Percentiles rank a stretch among this genome's conserved stretches.
phyloP scores from a whole-genome alignment of 1,284 basidiomycete species.

The Jaminaea rosea region DNA sequence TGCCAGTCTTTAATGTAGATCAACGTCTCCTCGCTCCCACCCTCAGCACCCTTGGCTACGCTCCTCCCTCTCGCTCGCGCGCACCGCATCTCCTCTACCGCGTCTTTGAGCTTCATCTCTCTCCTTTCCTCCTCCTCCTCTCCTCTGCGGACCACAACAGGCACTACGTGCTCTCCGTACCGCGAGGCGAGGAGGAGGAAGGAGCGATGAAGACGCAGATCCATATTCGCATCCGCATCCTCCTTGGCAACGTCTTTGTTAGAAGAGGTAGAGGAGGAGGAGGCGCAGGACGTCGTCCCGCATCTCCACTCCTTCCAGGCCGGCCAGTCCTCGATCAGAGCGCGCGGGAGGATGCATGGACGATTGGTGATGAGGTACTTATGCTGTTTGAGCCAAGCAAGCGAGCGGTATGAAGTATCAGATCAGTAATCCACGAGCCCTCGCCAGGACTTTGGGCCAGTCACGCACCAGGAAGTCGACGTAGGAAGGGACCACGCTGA shows the following conservation, averaged over 20 bases:
- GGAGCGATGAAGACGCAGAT: neutral
- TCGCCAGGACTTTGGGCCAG: no score
- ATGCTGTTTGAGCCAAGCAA: neutral
- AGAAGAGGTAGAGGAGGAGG: neutral
- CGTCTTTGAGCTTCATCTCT: neutral
- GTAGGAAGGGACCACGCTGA: neutral
- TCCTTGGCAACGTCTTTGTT: no score
- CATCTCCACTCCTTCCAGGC: neutral
- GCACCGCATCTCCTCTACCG: neutral
- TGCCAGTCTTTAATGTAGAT: conserved; percentile 58
- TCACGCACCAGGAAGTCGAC: neutral
- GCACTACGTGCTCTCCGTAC: neutral
- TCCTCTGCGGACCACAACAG: neutral
- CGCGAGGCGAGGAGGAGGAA: neutral
- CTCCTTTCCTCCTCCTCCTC: neutral
- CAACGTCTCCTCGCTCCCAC: no score
- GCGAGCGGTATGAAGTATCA: no score
- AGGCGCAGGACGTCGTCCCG: neutral
- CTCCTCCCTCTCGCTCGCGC: neutral
- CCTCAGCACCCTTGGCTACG: neutral
- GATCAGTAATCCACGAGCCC: no score
- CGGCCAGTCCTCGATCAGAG: neutral
- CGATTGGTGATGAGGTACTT: neutral
- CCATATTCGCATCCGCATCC: neutral
- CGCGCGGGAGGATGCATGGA: neutral